These are phyloP conservation scores for Pisolithus tinctorius DNA, from an alignment of 768 basidiomycete species.

Conservation along the genomic window DNA sequence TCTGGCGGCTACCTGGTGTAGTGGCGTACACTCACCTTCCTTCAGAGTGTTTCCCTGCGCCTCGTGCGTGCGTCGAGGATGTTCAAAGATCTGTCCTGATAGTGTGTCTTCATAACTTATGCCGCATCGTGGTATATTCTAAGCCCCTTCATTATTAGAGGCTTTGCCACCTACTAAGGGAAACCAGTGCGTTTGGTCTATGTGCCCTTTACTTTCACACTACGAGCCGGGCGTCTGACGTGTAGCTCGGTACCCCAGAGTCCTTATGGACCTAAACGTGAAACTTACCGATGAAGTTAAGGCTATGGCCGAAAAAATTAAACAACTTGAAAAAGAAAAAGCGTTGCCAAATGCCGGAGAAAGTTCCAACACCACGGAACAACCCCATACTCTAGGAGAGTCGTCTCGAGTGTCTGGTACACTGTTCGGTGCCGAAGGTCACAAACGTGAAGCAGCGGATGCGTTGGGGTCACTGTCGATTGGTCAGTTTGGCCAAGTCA, in stretches of 20 bases:
- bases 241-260: constrained; percentile 24
- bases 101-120: constrained; percentile 23
- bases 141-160: constrained; percentile 22
- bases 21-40: background rate
- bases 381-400: constrained; percentile 13
- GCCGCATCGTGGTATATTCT: background rate
- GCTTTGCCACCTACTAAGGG: constrained; percentile 49
- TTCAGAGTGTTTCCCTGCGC: constrained; percentile 46
- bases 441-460: constrained; percentile 25
- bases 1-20: background rate
- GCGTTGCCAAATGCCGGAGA: constrained; percentile 29
- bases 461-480: constrained; percentile 45
- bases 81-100: constrained; percentile 45
- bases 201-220: background rate
- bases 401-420: background rate
- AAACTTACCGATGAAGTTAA: constrained; percentile 43
- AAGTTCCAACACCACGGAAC: constrained; percentile 7
- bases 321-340: constrained; percentile 39
- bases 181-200: constrained; percentile 38
- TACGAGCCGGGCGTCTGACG: constrained; percentile 2
- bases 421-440: constrained; percentile 17
- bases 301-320: constrained; percentile 33
- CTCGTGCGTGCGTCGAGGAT: constrained; percentile 49
- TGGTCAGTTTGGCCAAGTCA: constrained; percentile 40
- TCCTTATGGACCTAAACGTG: constrained; percentile 45